Base-by-base conservation (phyloP, 2,329 filamentous ascomycete species). In the Parastagonospora avenae region DNA sequence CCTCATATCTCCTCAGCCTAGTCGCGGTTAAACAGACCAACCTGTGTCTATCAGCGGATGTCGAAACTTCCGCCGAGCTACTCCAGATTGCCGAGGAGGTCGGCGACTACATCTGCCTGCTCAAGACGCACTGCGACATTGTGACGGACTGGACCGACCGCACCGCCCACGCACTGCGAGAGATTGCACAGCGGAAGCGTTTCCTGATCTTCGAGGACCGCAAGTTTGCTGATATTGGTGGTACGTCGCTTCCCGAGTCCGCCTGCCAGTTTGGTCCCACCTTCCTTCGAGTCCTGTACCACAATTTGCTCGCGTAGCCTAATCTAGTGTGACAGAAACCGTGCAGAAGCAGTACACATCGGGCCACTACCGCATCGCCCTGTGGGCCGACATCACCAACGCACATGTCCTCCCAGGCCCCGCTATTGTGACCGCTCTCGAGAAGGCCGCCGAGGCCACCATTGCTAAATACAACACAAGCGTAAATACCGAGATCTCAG, bases 111-210 rank as follows among this genome's bases (percentile, higher is more conserved):
- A 85, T 86, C 50, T 84, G 82, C 57, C 70, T 86, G 27, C 74
- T 86, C 48, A 84, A 85, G 69, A 82, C 85, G 4, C 82, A 85
- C 63, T 83, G 82, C 48, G 84, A 86, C 69, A 84, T 84, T 45
- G 80, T 86, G 59, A 78, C 80, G 55, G 84, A 86, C 68, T 86
- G 83, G 77, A 79, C 78, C 11, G 79, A 82, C 52, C 76, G 81
- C 50, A 85, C 82, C 1, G 80, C 80, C 14, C 62, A 74, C 50
- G 74, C 76, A 1, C 64, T 83, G 55, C 70, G 75, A 42, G 79
- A 80, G 32, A 74, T 82, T 37, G 75, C 79, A 2, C 67, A 69
- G 59, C 71, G 78, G 46, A 81, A 81, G 62, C 73, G 73, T 42
- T 83, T 83, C 58, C 52, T 82, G 11, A 72, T 82, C 32, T 83